phyloP scores from a whole-genome alignment of 345 rosid genomes.

The Corchorus capsularis region DNA sequence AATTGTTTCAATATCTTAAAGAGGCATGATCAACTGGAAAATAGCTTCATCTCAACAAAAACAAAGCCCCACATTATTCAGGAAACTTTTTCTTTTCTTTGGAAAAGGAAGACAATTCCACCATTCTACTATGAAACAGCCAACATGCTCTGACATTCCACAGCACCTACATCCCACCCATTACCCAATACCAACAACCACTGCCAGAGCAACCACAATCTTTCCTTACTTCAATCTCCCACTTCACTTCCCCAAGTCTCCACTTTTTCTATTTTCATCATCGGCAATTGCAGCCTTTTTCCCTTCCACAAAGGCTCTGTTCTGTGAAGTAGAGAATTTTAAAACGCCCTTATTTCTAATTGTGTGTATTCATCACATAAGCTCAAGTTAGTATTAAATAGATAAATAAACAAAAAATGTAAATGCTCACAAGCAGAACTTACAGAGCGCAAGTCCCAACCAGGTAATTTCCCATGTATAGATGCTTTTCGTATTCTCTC shows the following conservation, averaged over 20 bases:
- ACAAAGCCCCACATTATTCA: neutral
- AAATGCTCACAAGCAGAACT: conserved; percentile 44
- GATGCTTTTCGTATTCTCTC: conserved; percentile 91
- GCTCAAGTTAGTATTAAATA: neutral
- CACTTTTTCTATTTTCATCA: neutral
- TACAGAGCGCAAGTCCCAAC: conserved; percentile 99
- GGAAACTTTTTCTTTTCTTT: neutral
- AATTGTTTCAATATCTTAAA: neutral
- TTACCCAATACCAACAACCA: neutral
- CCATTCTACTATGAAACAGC: neutral
- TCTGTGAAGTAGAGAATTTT: neutral
- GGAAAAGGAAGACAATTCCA: neutral
- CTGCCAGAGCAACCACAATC: neutral
- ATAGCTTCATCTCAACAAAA: neutral
- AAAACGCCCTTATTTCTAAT: neutral
- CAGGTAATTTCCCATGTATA: conserved; percentile 71
- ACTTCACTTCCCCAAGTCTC: neutral
- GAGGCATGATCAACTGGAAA: neutral
- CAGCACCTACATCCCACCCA: neutral
- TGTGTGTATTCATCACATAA: neutral
- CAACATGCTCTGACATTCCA: neutral
- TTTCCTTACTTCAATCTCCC: neutral
- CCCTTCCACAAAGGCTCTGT: neutral
- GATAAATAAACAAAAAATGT: neutral
- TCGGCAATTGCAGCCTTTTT: neutral